Conservation (phyloP, 2,329 filamentous ascomycete genomes). For the Hortaea sp. region DNA sequence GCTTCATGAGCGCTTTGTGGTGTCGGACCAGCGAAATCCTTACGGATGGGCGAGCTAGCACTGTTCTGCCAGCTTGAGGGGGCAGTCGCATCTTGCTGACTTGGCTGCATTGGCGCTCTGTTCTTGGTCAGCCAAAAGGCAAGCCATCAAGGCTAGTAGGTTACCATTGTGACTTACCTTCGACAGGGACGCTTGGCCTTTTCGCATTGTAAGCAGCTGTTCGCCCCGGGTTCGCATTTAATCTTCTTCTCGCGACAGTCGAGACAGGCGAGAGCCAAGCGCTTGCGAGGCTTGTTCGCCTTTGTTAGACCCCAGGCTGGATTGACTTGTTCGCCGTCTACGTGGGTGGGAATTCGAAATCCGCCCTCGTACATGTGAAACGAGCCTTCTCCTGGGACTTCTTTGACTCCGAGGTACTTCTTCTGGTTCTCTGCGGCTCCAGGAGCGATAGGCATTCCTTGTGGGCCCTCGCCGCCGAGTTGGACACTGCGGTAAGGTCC, state of each 20-base stretch:
- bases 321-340: slow-evolving; percentile 79
- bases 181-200: slow-evolving; percentile 81
- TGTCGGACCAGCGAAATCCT: slow-evolving; percentile 10
- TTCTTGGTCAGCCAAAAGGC: neutral
- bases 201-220: slow-evolving; percentile 82
- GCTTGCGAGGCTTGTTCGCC: slow-evolving; percentile 84
- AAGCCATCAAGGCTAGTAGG: neutral
- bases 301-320: slow-evolving; percentile 91
- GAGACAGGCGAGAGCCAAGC: slow-evolving; percentile 82
- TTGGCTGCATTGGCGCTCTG: slow-evolving; percentile 19
- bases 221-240: slow-evolving; percentile 83
- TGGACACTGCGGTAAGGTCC: slow-evolving; percentile 11
- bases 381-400: slow-evolving; percentile 20
- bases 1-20: slow-evolving; percentile 6
- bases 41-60: slow-evolving; percentile 14
- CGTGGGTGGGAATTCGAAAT: slow-evolving; percentile 31
- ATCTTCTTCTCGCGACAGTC: slow-evolving; percentile 96
- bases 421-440: slow-evolving; percentile 13
- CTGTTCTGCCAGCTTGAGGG: slow-evolving; percentile 14
- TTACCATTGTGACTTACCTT: slow-evolving; percentile 44
- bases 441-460: neutral
- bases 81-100: slow-evolving; percentile 11
- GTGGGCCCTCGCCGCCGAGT: slow-evolving; percentile 5
- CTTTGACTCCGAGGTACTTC: slow-evolving; percentile 23
- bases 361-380: slow-evolving; percentile 25